phyloP scores from a whole-genome alignment of 176 grass and related monocot species.

The Aegilops tauschii region DNA sequence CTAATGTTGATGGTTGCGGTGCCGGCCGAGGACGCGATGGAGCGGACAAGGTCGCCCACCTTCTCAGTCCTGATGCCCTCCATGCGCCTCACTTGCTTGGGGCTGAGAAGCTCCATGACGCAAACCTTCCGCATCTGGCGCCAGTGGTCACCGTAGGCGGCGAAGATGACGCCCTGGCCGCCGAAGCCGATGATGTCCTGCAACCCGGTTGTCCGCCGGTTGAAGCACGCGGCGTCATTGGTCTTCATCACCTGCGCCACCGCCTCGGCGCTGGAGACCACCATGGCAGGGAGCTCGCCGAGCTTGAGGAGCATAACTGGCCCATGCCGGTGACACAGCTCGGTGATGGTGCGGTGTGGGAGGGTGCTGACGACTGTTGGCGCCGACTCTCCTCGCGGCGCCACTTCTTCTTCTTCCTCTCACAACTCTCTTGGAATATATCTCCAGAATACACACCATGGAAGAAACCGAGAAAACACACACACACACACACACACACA shows the following conservation, averaged over 20 bases:
- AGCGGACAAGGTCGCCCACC: no score
- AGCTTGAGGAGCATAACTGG: neutral
- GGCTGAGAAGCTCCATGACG: neutral
- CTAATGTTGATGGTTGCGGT: no score
- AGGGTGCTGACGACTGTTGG: neutral
- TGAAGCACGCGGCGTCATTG: neutral
- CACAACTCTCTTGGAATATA: no score
- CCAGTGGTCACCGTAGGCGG: neutral
- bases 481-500: no score
- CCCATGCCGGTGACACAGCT: conserved; percentile 1
- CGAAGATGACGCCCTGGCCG: neutral
- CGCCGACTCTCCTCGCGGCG: no score
- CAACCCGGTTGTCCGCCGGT: neutral
- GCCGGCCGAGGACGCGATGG: neutral
- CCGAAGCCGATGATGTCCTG: neutral
- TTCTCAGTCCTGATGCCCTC: no score
- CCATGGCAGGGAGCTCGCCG: neutral
- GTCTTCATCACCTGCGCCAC: neutral
- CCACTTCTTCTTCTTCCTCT: no score
- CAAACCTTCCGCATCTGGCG: neutral
- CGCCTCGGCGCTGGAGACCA: neutral
- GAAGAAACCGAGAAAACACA: no score
- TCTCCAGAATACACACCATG: no score
- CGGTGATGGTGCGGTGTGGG: neutral
- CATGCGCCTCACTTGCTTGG: neutral